phyloP scores from a whole-genome alignment of 108 stramenopile genomes.

The Nitzschia putrida region DNA sequence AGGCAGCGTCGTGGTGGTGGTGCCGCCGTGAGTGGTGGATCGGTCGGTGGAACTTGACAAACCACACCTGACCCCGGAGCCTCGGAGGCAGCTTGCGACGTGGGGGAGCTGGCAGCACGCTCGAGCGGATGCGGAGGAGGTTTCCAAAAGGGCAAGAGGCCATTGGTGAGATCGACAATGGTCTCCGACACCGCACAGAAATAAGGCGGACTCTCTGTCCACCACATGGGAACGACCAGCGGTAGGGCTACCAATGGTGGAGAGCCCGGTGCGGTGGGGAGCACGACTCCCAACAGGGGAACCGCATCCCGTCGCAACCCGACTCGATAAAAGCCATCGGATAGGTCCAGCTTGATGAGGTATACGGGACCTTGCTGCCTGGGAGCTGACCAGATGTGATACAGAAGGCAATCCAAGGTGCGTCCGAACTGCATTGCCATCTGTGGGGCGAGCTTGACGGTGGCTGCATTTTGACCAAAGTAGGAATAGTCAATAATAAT shows the following conservation, averaged over 20 bases:
- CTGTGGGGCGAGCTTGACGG: constrained; percentile 15
- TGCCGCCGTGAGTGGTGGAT: no score
- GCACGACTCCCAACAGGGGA: constrained; percentile 36
- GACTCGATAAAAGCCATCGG: constrained; percentile 23
- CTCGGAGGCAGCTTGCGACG: no score
- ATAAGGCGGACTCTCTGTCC: constrained; percentile 41
- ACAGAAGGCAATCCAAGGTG: constrained; percentile 18
- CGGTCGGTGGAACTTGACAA: neutral
- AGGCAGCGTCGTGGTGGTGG: no score
- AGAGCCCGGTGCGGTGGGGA: constrained; percentile 16
- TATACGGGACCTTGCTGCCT: no score
- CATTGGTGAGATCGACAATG: constrained; percentile 29
- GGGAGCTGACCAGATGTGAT: no score
- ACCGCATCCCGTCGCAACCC: no score
- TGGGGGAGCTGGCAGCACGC: no score
- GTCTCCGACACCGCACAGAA: constrained; percentile 49
- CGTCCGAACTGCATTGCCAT: constrained; percentile 47
- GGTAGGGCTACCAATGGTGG: constrained; percentile 36
- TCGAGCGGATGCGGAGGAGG: neutral
- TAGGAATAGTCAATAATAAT: no score
- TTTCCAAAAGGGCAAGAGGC: neutral
- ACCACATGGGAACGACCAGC: constrained; percentile 40
- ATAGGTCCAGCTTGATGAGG: neutral
- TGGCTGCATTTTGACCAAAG: constrained; percentile 30
- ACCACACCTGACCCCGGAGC: no score